Evolutionary conservation across 140 eudicot species (phyloP).

Genomic region (Stevia rebaudiana): DNA sequence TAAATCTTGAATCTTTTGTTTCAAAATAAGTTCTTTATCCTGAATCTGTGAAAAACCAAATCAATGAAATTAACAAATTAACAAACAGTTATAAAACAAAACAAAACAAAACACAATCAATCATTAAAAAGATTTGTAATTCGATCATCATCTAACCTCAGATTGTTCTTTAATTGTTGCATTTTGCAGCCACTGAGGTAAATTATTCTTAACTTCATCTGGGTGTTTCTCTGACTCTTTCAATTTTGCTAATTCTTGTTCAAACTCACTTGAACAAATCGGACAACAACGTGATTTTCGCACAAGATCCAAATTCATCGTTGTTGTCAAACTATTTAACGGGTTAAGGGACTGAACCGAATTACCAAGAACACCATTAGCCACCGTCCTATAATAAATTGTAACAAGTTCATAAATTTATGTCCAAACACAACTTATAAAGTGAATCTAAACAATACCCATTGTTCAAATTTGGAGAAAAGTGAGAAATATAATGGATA

Average conservation of each 20-base stretch:
- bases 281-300: slow-evolving; percentile 50
- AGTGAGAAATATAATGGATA: not conserved
- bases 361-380: slow-evolving; percentile 45
- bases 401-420: not conserved
- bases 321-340: slow-evolving; percentile 38
- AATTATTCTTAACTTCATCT: slow-evolving; percentile 37
- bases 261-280: slow-evolving; percentile 55
- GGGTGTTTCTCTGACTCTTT: slow-evolving; percentile 47
- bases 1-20: slow-evolving; percentile 59
- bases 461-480: not conserved
- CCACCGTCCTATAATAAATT: slow-evolving; percentile 38
- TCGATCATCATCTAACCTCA: slow-evolving; percentile 26
- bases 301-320: slow-evolving; percentile 34
- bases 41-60: slow-evolving; percentile 35
- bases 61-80: not conserved
- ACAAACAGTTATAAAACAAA: not conserved
- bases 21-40: slow-evolving; percentile 43
- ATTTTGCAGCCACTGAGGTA: slow-evolving; percentile 89
- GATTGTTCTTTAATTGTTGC: slow-evolving; percentile 45
- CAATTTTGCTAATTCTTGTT: slow-evolving; percentile 51
- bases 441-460: not conserved
- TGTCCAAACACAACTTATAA: not conserved
- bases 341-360: slow-evolving; percentile 49
- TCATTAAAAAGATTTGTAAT: not conserved
- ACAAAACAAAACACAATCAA: not conserved